Base-by-base conservation (phyloP, 2,329 filamentous ascomycete genomes). In the Talaromyces sp. region DNA sequence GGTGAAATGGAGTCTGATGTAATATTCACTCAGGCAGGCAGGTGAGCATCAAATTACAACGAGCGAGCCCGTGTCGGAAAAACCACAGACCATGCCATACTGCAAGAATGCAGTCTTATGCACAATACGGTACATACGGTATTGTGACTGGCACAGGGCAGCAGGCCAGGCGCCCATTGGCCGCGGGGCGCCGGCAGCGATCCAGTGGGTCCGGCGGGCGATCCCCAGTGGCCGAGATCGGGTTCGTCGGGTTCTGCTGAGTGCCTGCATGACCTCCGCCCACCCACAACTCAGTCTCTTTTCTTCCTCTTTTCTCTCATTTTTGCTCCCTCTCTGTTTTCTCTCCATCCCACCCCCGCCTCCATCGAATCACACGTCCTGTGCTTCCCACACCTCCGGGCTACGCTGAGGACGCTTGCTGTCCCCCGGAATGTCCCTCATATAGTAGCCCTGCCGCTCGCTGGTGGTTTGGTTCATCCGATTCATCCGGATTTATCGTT, bases 401-500 rank as follows among this genome's bases (percentile, higher is more conserved):
- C 21, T 46, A 11, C 21, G 3, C 49, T n/a, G 7, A 29, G 49
- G 14, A 29, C 49, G 49, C 49, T 52, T 29, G 17, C 27, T 52
- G 7, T 26, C 6, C 17, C 4, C 13, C 24, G 49, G 49, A 52
- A 52, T 52, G 46, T 26, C 21, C 41, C 46, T 56, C 56, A 58
- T 58, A 64, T 60, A 69, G 68, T 69, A 67, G 64, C 65, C 60
- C 58, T 65, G 56, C 63, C 55, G 60, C 64, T 63, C 56, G 60
- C 69, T 69, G 68, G 67, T 65, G 64, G 62, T 63, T 67, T 32
- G n/a, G 29, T 56, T 21, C 64, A 66, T 63, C 56, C 63, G 50
- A 49, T 56, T 51, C 14, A 53, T 49, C 35, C 50, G 49, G 55
- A 58, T 58, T 52, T 58, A 58, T 56, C 21, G 58, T 43, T 43